Evolutionary conservation across 2,329 filamentous ascomycete species (phyloP), one percentile per base, ranked within the genome.

Genomic region (Bipolaris oryzae): DNA sequence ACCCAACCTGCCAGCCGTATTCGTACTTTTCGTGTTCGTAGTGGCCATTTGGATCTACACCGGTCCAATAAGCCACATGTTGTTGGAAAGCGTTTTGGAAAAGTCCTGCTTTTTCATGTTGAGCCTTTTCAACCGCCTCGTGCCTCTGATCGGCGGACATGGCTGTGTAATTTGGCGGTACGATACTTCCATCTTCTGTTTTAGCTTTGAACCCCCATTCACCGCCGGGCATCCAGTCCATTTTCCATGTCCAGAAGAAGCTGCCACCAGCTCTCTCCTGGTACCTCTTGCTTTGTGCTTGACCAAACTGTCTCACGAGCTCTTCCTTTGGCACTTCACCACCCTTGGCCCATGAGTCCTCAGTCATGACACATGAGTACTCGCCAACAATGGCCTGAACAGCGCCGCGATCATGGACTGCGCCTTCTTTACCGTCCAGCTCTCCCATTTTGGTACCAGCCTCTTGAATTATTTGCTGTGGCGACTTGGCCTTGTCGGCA

Each of bases 211-310:
- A 86, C 0, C 84, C 84, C 85, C 85, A 87, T 69, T 85, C 84
- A 11, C 84, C 84, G 11, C 84, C 84, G n/a, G 80, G 79, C 79
- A 84, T 84, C 83, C 84, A 86, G 60, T 84, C 79, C 83, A 86
- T 86, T 52, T 84, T 84, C 66, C 78, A 83, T 0, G 84, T 86
- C 85, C 84, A 86, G 74, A 87, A 87, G 64, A 81, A 85, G 31
- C 77, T 77, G 1, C 84, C 85, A 2, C 80, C 81, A 13, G 81
- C 72, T 42, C 77, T 78, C n/a, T 78, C 65, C 53, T 83, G 79
- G 70, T 81, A 87, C 41, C 76, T 76, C 10, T 75, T 65, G 23
- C 76, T 80, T 64, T 87, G 79, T 1, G 76, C 77, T 42, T 77
- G 74, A 11, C 82, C 82, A 62, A 85, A 85, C 20, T 77, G 70